Evolutionary conservation across 345 rosid species (phyloP).

Genomic region (thale cress (Arabidopsis thaliana)): DNA sequence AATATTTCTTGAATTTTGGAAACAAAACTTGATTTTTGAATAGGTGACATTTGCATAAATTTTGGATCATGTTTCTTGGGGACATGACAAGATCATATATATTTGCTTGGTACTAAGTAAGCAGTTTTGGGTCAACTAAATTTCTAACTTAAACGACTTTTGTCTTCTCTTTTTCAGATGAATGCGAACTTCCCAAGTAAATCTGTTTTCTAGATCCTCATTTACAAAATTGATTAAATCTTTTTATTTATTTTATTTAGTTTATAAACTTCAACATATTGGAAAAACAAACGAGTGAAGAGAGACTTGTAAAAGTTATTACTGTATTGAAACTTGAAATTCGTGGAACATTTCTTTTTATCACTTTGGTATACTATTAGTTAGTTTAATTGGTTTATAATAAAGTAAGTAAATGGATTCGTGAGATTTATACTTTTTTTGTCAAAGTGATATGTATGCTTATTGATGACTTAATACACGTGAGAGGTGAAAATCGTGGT

Average conservation of each 20-base stretch:
- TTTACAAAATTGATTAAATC: constrained; percentile 21
- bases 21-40: neutral
- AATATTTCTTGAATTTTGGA: neutral
- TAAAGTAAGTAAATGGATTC: constrained; percentile 28
- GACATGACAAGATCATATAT: constrained; percentile 34
- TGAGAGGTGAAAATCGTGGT: constrained; percentile 30
- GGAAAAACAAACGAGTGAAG: neutral
- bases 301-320: neutral
- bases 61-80: constrained; percentile 46
- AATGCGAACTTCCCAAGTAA: constrained; percentile 27
- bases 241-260: neutral
- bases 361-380: constrained; percentile 6
- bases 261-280: neutral
- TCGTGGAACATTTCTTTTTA: constrained; percentile 7
- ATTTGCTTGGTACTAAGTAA: constrained; percentile 30
- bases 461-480: constrained; percentile 41
- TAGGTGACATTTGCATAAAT: constrained; percentile 29
- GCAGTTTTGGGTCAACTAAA: constrained; percentile 28
- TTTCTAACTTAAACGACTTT: constrained; percentile 34
- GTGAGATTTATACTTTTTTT: neutral
- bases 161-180: constrained; percentile 26
- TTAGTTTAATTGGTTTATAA: neutral
- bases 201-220: neutral
- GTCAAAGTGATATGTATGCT: constrained; percentile 7
- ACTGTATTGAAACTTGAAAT: constrained; percentile 19